These are phyloP conservation scores for Aplosporella prunicola DNA, from an alignment of 2,329 filamentous ascomycete genomes.

Conservation along the genomic window DNA sequence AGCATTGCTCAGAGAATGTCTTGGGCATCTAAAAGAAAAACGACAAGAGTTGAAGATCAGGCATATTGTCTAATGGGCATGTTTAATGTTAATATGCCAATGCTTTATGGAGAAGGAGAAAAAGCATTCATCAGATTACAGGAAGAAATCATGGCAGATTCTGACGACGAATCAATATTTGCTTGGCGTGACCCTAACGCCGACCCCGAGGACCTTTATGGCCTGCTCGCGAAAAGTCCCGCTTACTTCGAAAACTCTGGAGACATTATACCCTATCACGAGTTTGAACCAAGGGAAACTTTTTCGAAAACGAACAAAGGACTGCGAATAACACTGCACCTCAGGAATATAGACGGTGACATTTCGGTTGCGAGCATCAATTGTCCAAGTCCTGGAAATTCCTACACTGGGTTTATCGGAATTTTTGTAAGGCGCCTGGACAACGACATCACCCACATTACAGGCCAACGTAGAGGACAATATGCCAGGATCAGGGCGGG, in stretches of 20 bases:
- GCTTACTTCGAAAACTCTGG: background rate
- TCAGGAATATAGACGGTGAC: background rate
- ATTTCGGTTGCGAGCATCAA: background rate
- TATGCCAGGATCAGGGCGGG: background rate
- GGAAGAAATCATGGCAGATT: slow-evolving; percentile 7
- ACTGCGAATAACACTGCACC: background rate
- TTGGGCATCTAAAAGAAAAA: slow-evolving; percentile 5
- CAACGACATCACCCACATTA: too few relatives aligned
- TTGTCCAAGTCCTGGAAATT: background rate
- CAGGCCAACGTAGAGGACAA: background rate
- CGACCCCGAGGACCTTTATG: too few relatives aligned
- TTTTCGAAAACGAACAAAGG: slow-evolving; percentile 1
- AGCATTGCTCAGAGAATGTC: slow-evolving; percentile 5
- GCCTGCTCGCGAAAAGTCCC: background rate
- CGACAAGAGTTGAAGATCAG: slow-evolving; percentile 4
- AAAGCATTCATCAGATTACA: slow-evolving; percentile 11
- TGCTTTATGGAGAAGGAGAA: slow-evolving; percentile 10
- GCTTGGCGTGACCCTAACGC: too few relatives aligned
- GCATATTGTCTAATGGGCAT: slow-evolving; percentile 9
- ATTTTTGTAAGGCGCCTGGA: background rate
- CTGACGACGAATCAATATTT: slow-evolving; percentile 8
- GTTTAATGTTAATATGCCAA: slow-evolving; percentile 9
- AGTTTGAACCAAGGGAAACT: background rate
- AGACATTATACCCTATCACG: background rate
- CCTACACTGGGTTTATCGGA: background rate